These are phyloP conservation scores for Curvularia sp. DNA, from an alignment of 2,329 filamentous ascomycete genomes.

Conservation along the genomic window DNA sequence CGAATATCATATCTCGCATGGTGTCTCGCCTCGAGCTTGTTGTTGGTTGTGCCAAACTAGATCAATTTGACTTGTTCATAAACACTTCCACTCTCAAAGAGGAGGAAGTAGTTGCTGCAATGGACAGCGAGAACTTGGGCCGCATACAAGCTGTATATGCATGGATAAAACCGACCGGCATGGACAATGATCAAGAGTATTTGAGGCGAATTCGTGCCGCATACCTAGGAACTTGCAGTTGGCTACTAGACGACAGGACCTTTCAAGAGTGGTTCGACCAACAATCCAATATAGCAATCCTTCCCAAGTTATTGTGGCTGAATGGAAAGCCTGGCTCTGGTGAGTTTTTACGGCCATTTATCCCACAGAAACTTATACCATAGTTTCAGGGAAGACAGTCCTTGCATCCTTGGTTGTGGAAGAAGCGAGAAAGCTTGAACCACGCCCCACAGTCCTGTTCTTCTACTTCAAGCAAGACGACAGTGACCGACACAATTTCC, in stretches of 20 bases:
- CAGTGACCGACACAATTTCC: constrained; percentile 31
- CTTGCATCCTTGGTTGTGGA: constrained; percentile 53
- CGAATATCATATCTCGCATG: constrained; percentile 27
- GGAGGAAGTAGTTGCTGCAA: not conserved
- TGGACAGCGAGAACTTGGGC: constrained; percentile 14
- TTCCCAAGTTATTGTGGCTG: constrained; percentile 47
- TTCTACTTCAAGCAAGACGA: constrained; percentile 54
- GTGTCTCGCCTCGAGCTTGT: constrained; percentile 25
- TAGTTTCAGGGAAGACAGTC: constrained; percentile 52
- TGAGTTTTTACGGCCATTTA: constrained; percentile 18
- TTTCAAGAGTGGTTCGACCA: constrained; percentile 29
- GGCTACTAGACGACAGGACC: constrained; percentile 21
- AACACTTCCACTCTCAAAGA: not conserved
- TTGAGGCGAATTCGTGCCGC: constrained; percentile 8
- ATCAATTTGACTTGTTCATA: constrained; percentile 24
- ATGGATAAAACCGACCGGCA: constrained; percentile 21
- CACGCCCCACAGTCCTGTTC: constrained; percentile 31
- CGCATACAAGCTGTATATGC: constrained; percentile 11
- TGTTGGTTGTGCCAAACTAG: constrained; percentile 21
- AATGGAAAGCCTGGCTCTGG: constrained; percentile 53
- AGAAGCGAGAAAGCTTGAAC: constrained; percentile 34
- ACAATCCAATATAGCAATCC: constrained; percentile 1
- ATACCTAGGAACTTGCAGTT: constrained; percentile 16
- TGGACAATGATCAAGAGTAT: constrained; percentile 20
- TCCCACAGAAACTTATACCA: not conserved